Conservation (phyloP, 2,329 filamentous ascomycete species). For the Moelleriella libera region DNA sequence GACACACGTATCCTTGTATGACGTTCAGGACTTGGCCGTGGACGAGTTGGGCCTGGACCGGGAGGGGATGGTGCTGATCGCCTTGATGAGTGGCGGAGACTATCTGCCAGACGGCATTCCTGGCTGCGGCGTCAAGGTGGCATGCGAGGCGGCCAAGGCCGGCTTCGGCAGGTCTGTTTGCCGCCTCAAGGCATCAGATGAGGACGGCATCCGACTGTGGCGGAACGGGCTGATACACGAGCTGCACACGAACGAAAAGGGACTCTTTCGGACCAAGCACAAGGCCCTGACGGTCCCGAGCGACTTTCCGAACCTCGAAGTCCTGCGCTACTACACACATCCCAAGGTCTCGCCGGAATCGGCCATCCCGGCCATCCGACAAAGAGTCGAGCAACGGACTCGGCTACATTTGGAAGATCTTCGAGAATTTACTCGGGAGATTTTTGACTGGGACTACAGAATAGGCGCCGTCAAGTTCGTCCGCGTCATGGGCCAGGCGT, state of each 20-base stretch:
- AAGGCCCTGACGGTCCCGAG: constrained; percentile 62
- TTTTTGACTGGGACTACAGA: constrained; percentile 74
- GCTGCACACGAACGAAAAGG: constrained; percentile 69
- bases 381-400: constrained; percentile 10
- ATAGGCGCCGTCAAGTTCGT: constrained; percentile 76
- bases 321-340: constrained; percentile 77
- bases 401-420: constrained; percentile 32
- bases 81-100: constrained; percentile 89
- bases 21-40: constrained; percentile 39
- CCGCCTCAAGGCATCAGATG: constrained; percentile 44
- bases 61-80: constrained; percentile 86
- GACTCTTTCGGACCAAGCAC: constrained; percentile 65
- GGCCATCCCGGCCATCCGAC: constrained; percentile 13
- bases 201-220: constrained; percentile 51
- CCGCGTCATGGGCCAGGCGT: constrained; percentile 59
- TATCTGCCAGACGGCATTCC: constrained; percentile 82
- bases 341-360: constrained; percentile 64
- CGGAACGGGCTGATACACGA: constrained; percentile 58
- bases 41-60: constrained; percentile 51
- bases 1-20: constrained; percentile 78
- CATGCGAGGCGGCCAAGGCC: constrained; percentile 78
- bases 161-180: constrained; percentile 73
- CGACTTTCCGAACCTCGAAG: constrained; percentile 64
- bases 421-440: constrained; percentile 60
- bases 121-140: constrained; percentile 75